Percentiles rank a stretch among this genome's conserved stretches.
Evolutionary conservation across 2,329 filamentous ascomycete species (phyloP).

Genomic region (Didymella keratinophila): DNA sequence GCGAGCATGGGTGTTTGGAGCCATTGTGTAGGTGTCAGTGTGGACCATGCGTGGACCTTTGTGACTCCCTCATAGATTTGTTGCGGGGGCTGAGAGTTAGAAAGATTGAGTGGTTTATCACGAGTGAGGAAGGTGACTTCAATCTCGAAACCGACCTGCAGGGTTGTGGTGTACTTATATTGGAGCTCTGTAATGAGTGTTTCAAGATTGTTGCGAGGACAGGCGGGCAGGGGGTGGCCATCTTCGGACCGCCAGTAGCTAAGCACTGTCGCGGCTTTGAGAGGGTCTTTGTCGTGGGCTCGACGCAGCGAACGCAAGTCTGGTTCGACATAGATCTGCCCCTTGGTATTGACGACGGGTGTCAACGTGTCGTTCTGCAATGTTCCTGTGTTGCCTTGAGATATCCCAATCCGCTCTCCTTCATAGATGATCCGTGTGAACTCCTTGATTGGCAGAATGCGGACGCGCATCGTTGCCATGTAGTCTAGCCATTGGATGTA

Average conservation of each 20-base stretch:
- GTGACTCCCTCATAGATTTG: constrained; percentile 58
- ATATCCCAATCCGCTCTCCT: constrained; percentile 63
- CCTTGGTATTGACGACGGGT: constrained; percentile 63
- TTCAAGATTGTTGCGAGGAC: constrained; percentile 63
- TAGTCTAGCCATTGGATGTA: constrained; percentile 82
- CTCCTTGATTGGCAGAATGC: constrained; percentile 69
- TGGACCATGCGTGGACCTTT: constrained; percentile 75
- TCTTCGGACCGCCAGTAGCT: constrained; percentile 69
- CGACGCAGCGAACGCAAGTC: constrained; percentile 69
- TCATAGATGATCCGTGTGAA: constrained; percentile 49
- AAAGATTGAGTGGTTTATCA: constrained; percentile 34
- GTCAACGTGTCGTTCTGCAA: constrained; percentile 71
- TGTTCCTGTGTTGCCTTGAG: constrained; percentile 69
- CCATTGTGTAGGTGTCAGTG: constrained; percentile 69
- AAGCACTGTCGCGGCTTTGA: constrained; percentile 69
- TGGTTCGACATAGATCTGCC: constrained; percentile 71
- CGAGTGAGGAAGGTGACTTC: constrained; percentile 76
- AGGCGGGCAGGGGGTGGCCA: constrained; percentile 62
- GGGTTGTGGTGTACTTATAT: constrained; percentile 61
- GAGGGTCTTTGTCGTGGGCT: constrained; percentile 56
- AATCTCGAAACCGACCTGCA: constrained; percentile 81
- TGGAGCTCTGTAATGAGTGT: constrained; percentile 62
- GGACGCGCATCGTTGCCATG: constrained; percentile 71
- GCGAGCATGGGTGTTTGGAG: constrained; percentile 68
- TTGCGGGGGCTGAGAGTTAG: constrained; percentile 3